Conservation (phyloP, 306 rosid genomes). For the Potentilla sterilis region DNA sequence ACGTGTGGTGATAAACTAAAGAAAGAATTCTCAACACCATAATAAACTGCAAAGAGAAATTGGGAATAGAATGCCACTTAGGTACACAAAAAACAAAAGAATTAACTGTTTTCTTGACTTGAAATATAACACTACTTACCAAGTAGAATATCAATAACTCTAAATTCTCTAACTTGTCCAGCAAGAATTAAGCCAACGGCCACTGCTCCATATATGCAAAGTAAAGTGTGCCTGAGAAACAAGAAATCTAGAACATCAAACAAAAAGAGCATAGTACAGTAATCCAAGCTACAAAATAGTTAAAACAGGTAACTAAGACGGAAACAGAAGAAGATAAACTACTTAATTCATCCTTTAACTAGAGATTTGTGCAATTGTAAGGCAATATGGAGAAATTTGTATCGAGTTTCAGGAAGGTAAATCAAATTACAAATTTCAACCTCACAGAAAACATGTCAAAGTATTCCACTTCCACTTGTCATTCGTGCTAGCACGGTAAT, state of each 20-base stretch:
- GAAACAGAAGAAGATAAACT: background rate
- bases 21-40: slow-evolving; percentile 73
- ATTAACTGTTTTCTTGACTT: slow-evolving; percentile 4
- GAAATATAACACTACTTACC: slow-evolving; percentile 46
- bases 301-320: slow-evolving; percentile 5
- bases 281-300: slow-evolving; percentile 14
- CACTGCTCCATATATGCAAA: slow-evolving; percentile 77
- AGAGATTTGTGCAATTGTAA: background rate
- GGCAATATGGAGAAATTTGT: background rate
- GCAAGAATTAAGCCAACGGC: slow-evolving; percentile 69
- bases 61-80: slow-evolving; percentile 20
- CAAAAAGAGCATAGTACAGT: slow-evolving; percentile 7
- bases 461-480: background rate
- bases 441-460: background rate
- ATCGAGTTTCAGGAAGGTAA: slow-evolving; percentile 1
- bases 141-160: slow-evolving; percentile 62
- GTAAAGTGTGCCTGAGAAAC: slow-evolving; percentile 79
- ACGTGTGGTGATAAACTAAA: slow-evolving; percentile 69
- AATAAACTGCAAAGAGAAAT: slow-evolving; percentile 61
- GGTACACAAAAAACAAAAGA: slow-evolving; percentile 26
- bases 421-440: background rate
- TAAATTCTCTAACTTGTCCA: slow-evolving; percentile 68
- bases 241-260: slow-evolving; percentile 30
- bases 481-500: background rate
- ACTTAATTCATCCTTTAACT: background rate